Base-by-base conservation (phyloP, 2,329 filamentous ascomycete species). In the Proliferodiscus dingleyae region DNA sequence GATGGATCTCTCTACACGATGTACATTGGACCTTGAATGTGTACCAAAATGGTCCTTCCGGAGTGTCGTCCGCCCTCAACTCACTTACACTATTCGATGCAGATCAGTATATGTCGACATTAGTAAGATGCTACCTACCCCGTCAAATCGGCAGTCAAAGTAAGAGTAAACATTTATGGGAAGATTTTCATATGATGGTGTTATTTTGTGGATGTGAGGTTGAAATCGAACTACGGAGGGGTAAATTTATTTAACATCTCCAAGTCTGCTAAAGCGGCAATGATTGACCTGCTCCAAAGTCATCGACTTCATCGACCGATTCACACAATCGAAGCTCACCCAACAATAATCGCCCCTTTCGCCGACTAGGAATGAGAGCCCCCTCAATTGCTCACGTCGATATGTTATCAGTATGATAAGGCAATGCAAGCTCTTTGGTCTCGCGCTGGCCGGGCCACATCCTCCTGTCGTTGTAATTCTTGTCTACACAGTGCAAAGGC, bases 11-110 rank as follows among this genome's bases (percentile, higher is more conserved):
- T 50, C 89, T 83, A 68, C 93, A 98, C 44, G 90, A 95, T n/a
- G 89, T 96, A 70, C 93, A 98, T 73, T 96, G 88, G 28, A 98
- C 91, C 64, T 87, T 93, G 79, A 98, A 97, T 41, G 88, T 96
- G 71, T 95, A 98, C 77, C 85, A 95, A 72, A 96, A 98, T 3
- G 89, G 88, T 48, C 77, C 79, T 15, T 87, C 87, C 58, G 83
- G 72, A 5, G 83, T 89, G 66, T 98, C 93, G 56, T 83, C 74
- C 6, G 93, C 93, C 46, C 83, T 83, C 56, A 98, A 81, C 61
- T 93, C 86, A 49, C 89, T 96, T 49, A 98, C 89, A 37, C 93
- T 97, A 40, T 43, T 28, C 39, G 10, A 36, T 37, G 43, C 34
- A 30, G 29, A 23, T 45, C 48, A 46, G 30, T 5, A 24, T n/a